phyloP scores from a whole-genome alignment of 2,329 filamentous ascomycete genomes.

The Hymenoscyphus fructigenus region DNA sequence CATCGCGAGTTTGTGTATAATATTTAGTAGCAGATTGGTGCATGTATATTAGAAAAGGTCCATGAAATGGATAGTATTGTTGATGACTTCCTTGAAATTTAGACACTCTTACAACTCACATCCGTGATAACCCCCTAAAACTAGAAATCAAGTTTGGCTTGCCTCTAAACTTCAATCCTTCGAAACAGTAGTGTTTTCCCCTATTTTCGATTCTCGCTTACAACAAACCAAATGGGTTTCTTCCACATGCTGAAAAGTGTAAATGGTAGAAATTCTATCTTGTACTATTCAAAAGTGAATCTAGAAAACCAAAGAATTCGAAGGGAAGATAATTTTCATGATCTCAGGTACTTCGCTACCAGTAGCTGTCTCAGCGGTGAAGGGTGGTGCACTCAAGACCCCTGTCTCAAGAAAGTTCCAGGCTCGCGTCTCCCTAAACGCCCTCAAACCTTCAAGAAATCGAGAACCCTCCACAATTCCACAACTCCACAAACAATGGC shows the following conservation, averaged over 20 bases:
- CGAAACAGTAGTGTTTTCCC: no score
- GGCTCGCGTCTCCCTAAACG: conserved; percentile 15
- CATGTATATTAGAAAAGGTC: background rate
- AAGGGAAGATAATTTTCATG: background rate
- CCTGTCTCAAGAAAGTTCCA: conserved; percentile 3
- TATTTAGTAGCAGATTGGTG: background rate
- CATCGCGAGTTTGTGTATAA: no score
- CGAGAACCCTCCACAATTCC: background rate
- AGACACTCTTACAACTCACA: no score
- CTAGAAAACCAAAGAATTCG: background rate
- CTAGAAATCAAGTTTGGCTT: no score
- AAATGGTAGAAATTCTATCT: background rate
- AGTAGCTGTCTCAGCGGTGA: background rate
- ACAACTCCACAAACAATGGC: conserved; percentile 43
- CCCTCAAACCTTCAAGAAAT: background rate
- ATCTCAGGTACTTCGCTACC: background rate
- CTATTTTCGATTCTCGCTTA: no score
- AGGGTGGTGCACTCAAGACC: conserved; percentile 2
- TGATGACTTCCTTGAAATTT: no score
- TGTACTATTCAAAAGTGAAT: background rate
- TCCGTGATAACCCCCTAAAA: no score
- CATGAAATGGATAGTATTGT: background rate
- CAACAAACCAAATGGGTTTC: no score
- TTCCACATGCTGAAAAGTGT: background rate
- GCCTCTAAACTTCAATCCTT: no score